Percentiles rank a stretch among this genome's conserved stretches.
Evolutionary conservation across 306 rosid species (phyloP).

Genomic region (Cucurbita argyrosperma): DNA sequence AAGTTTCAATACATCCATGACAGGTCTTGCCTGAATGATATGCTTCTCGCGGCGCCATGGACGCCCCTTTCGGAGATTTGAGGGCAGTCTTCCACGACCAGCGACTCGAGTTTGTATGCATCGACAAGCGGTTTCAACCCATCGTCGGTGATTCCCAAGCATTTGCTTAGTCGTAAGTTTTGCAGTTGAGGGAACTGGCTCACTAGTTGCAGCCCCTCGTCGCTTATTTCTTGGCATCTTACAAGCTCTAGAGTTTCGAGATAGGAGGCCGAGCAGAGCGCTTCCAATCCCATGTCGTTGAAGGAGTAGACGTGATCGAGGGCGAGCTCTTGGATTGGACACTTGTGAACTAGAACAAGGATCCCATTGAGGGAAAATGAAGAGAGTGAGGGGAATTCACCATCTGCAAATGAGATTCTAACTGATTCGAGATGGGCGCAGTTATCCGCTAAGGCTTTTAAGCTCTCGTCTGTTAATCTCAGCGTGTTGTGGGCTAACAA

Average conservation of each 20-base stretch:
- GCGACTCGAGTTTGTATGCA: constrained; percentile 45
- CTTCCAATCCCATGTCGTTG: constrained; percentile 73
- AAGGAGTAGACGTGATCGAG: constrained; percentile 81
- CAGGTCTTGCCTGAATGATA: constrained; percentile 63
- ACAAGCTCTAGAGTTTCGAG: constrained; percentile 68
- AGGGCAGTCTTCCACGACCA: constrained; percentile 78
- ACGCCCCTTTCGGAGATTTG: constrained; percentile 70
- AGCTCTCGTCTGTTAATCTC: constrained; percentile 69
- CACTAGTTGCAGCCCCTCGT: constrained; percentile 75
- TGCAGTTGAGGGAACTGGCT: constrained; percentile 45
- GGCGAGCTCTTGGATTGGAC: constrained; percentile 52
- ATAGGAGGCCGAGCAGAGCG: constrained; percentile 55
- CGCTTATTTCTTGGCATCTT: constrained; percentile 76
- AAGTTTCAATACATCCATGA: constrained; percentile 66
- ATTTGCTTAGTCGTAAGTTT: constrained; percentile 40
- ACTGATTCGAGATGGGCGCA: constrained; percentile 71
- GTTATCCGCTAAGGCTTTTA: constrained; percentile 53
- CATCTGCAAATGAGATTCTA: constrained; percentile 61
- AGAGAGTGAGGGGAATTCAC: constrained; percentile 75
- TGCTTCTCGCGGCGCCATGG: constrained; percentile 54
- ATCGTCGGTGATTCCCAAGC: constrained; percentile 75
- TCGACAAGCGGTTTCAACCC: constrained; percentile 72
- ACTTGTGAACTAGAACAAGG: constrained; percentile 37
- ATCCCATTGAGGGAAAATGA: constrained; percentile 66
- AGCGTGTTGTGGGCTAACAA: constrained; percentile 38